Conservation (phyloP, 1,284 basidiomycete species). For the Paramarasmius palmivorus region DNA sequence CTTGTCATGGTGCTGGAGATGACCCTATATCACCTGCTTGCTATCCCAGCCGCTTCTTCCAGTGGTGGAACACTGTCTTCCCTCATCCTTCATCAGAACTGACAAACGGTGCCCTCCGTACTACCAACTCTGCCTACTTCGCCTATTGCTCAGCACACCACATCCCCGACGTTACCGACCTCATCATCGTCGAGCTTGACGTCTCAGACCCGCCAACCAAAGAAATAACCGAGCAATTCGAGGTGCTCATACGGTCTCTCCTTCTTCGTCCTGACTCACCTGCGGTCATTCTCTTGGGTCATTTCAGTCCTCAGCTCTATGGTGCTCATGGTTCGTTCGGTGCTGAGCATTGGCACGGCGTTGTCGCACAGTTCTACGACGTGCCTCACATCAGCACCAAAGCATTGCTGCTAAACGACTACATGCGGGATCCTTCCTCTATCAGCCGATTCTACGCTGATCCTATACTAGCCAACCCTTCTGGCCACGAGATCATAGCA, state of each 20-base stretch:
- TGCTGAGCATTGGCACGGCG: constrained; percentile 83
- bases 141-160: constrained; percentile 90
- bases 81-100: constrained; percentile 93
- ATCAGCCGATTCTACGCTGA: constrained; percentile 79
- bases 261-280: constrained; percentile 86
- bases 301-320: constrained; percentile 86
- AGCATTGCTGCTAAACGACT: constrained; percentile 78
- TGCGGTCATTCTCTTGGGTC: constrained; percentile 87
- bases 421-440: constrained; percentile 73
- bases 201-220: constrained; percentile 66
- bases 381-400: constrained; percentile 89
- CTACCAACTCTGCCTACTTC: constrained; percentile 90
- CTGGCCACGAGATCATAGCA: constrained; percentile 82
- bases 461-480: constrained; percentile 76
- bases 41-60: constrained; percentile 89
- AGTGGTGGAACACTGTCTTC: constrained; percentile 94
- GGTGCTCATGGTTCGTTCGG: constrained; percentile 80
- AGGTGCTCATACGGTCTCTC: constrained; percentile 87
- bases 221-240: constrained; percentile 80
- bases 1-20: constrained; percentile 92
- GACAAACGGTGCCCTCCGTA: constrained; percentile 91
- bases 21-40: constrained; percentile 85
- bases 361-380: constrained; percentile 95
- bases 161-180: constrained; percentile 87
- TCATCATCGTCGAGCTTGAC: constrained; percentile 93